Evolutionary conservation across 75 land plant genomes (phyloP).

Genomic region (Adiantum capillusveneris): DNA sequence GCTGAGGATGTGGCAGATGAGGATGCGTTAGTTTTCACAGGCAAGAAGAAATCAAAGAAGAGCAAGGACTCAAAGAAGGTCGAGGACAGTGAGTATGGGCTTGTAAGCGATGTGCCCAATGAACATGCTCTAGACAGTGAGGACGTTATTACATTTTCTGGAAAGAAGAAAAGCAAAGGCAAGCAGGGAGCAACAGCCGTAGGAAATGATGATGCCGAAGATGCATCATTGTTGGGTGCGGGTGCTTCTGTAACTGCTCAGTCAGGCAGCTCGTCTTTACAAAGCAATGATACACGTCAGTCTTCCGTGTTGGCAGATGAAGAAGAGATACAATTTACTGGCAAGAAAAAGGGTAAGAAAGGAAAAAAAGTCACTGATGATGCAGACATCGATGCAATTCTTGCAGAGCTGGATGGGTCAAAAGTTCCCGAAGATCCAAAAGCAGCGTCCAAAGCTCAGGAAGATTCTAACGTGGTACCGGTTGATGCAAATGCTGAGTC

Average conservation of each 20-base stretch:
- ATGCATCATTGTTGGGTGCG: background rate
- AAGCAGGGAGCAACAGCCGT: conserved; percentile 15
- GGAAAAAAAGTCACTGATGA: conserved; percentile 25
- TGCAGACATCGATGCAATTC: conserved; percentile 16
- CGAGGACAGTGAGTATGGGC: conserved; percentile 9
- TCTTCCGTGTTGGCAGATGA: too few relatives aligned
- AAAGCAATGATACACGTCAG: too few relatives aligned
- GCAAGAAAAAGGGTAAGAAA: conserved; percentile 13
- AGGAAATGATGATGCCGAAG: conserved; percentile 11
- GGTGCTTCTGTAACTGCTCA: background rate
- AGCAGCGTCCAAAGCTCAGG: background rate
- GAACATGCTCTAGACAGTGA: conserved; percentile 6
- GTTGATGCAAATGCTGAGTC: background rate
- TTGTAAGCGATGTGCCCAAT: conserved; percentile 1
- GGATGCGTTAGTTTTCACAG: conserved; percentile 6
- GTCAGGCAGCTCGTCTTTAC: too few relatives aligned
- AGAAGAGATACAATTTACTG: conserved; percentile 6
- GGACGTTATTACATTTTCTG: conserved; percentile 19
- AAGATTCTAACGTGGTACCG: background rate
- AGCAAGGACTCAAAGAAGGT: conserved; percentile 3
- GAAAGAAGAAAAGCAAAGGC: conserved; percentile 38
- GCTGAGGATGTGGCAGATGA: background rate
- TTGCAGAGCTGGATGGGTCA: conserved; percentile 16
- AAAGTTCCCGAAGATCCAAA: background rate
- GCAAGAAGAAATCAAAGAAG: conserved; percentile 20